These are phyloP conservation scores for Podila verticillata DNA, from an alignment of 192 early-diverging fungal genomes.

Conservation along the genomic window DNA sequence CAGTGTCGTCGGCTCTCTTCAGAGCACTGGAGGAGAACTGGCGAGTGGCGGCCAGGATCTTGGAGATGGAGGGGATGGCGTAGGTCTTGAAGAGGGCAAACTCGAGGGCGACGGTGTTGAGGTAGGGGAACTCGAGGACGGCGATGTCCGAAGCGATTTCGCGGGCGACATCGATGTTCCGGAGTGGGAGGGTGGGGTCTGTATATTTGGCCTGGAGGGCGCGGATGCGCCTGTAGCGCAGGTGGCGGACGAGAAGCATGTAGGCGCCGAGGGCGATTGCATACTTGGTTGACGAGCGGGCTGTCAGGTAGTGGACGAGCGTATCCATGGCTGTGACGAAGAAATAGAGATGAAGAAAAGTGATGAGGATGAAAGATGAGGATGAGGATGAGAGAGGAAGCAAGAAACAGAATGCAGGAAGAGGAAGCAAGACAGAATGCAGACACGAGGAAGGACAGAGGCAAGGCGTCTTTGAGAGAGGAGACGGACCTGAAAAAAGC, in stretches of 20 bases:
- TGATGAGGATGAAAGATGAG: background rate
- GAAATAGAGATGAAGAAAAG: background rate
- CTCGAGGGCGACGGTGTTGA: slow-evolving; percentile 29
- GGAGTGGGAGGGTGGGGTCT: slow-evolving; percentile 47
- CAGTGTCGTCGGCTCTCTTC: slow-evolving; percentile 50
- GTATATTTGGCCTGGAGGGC: slow-evolving; percentile 45
- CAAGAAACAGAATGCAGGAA: background rate
- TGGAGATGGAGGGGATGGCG: slow-evolving; percentile 53
- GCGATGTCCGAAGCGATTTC: slow-evolving; percentile 25
- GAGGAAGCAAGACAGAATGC: background rate
- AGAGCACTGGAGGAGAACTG: slow-evolving; percentile 30
- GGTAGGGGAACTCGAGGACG: slow-evolving; percentile 50
- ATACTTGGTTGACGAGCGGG: background rate
- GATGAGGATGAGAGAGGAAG: no score
- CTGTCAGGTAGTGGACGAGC: background rate
- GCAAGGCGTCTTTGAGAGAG: no score
- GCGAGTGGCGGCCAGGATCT: slow-evolving; percentile 38
- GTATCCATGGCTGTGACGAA: background rate
- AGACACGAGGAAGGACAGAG: no score
- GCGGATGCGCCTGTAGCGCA: slow-evolving; percentile 46
- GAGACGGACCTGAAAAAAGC: no score
- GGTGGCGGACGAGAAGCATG: slow-evolving; percentile 39
- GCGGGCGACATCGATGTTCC: slow-evolving; percentile 26
- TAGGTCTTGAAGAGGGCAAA: slow-evolving; percentile 59
- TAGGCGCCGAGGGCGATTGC: slow-evolving; percentile 14